These are phyloP conservation scores for Neurospora sp. DNA, from an alignment of 495 filamentous ascomycete species.

Conservation along the genomic window DNA sequence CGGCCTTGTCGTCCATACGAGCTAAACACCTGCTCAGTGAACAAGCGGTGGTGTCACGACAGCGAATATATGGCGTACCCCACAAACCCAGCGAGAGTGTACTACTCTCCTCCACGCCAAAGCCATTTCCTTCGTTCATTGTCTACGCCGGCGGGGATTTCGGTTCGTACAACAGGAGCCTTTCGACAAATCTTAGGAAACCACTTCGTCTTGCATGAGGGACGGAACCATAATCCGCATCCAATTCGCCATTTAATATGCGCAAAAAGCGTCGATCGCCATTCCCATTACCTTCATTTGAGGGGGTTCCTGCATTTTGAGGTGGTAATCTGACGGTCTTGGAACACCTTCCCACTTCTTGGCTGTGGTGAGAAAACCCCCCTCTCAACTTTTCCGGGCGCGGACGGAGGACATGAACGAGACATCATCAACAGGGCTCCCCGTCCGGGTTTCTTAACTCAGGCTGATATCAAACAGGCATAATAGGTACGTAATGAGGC, in stretches of 20 bases:
- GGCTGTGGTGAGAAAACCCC: neutral
- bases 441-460: neutral
- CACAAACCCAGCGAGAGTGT: neutral
- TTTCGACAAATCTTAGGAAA: neutral
- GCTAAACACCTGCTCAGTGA: neutral
- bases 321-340: neutral
- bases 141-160: neutral
- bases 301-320: neutral
- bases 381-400: neutral
- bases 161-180: neutral
- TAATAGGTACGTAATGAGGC: neutral
- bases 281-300: neutral
- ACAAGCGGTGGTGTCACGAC: neutral
- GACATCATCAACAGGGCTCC: neutral
- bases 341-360: neutral
- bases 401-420: neutral
- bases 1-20: neutral
- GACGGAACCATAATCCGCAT: neutral
- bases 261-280: neutral
- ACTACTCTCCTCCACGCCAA: neutral
- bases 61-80: neutral
- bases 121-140: neutral
- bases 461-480: neutral
- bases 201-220: neutral
- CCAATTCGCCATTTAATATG: neutral